A percentile compares a stretch with the other conserved stretches of the same genome.
phyloP scores from a whole-genome alignment of 202 grass and related monocot species.

The Saccharum hybrid region DNA sequence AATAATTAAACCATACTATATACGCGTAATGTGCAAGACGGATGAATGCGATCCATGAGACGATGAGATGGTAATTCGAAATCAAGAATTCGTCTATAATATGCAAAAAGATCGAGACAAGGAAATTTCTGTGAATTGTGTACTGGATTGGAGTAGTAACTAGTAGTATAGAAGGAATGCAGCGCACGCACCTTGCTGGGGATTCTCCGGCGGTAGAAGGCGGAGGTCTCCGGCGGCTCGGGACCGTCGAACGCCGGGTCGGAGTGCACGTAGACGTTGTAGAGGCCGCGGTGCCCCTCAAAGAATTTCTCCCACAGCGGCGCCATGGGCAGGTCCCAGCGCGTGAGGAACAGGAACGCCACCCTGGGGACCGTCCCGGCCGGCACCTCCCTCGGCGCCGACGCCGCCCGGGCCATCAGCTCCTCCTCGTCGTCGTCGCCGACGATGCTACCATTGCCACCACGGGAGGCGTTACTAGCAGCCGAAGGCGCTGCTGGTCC shows the following conservation, averaged over 20 bases:
- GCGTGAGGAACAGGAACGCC: conserved; percentile 91
- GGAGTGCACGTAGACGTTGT: conserved; percentile 76
- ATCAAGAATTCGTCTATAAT: too few species aligned
- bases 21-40: too few species aligned
- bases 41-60: too few species aligned
- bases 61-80: too few species aligned
- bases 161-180: not conserved
- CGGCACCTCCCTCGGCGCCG: conserved; percentile 30
- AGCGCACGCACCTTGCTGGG: conserved; percentile 70
- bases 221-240: conserved; percentile 47
- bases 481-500: too few species aligned
- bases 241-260: conserved; percentile 71
- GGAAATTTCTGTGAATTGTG: too few species aligned
- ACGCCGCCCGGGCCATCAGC: conserved; percentile 41
- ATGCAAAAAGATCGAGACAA: too few species aligned
- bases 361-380: conserved; percentile 38
- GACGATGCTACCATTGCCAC: too few species aligned
- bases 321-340: conserved; percentile 73
- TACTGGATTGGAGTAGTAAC: too few species aligned
- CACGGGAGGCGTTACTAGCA: too few species aligned
- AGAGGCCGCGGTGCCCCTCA: conserved; percentile 60
- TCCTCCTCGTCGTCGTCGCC: not conserved
- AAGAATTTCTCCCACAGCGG: conserved; percentile 90
- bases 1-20: too few species aligned
- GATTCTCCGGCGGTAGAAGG: conserved; percentile 65